Conservation (phyloP, 106 monocot genomes). For the Dioscorea dumetorum region DNA sequence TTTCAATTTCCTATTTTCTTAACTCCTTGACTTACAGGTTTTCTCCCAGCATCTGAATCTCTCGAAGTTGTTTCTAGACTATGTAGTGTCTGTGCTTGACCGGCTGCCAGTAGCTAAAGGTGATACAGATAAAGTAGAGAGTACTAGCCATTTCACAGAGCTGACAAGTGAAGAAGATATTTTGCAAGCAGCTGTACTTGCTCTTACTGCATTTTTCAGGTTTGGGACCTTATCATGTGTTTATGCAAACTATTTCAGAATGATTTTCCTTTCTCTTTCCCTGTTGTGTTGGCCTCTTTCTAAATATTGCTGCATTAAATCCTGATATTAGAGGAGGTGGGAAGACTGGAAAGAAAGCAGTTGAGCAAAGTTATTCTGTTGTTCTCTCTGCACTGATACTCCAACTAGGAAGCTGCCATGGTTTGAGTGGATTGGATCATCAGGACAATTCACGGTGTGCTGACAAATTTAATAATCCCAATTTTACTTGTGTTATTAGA, state of each 20-base stretch:
- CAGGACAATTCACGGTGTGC: slow-evolving; percentile 62
- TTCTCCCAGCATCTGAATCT: slow-evolving; percentile 86
- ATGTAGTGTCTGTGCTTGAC: slow-evolving; percentile 71
- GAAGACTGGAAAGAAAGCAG: slow-evolving; percentile 85
- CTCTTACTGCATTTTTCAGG: slow-evolving; percentile 83
- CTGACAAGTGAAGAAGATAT: slow-evolving; percentile 39
- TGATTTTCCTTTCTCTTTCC: too few relatives aligned
- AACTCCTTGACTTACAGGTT: slow-evolving; percentile 31
- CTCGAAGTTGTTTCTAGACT: slow-evolving; percentile 79
- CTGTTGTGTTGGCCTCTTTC: neutral
- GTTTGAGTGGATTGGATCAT: slow-evolving; percentile 38
- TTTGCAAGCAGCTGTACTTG: slow-evolving; percentile 60
- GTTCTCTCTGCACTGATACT: slow-evolving; percentile 84
- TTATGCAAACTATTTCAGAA: too few relatives aligned
- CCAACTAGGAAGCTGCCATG: slow-evolving; percentile 85
- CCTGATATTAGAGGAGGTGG: slow-evolving; percentile 72
- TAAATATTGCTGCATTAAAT: neutral
- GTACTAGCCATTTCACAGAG: slow-evolving; percentile 27
- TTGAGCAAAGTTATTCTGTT: slow-evolving; percentile 83
- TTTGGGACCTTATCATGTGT: slow-evolving; percentile 7
- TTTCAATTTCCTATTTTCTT: neutral
- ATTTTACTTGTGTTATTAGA: neutral
- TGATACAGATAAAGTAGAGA: slow-evolving; percentile 57
- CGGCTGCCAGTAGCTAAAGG: slow-evolving; percentile 26
- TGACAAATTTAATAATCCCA: neutral